Percentiles rank a stretch among this genome's conserved stretches.
These are phyloP conservation scores for Russula virescens DNA, from an alignment of 768 basidiomycete species.

Conservation along the genomic window DNA sequence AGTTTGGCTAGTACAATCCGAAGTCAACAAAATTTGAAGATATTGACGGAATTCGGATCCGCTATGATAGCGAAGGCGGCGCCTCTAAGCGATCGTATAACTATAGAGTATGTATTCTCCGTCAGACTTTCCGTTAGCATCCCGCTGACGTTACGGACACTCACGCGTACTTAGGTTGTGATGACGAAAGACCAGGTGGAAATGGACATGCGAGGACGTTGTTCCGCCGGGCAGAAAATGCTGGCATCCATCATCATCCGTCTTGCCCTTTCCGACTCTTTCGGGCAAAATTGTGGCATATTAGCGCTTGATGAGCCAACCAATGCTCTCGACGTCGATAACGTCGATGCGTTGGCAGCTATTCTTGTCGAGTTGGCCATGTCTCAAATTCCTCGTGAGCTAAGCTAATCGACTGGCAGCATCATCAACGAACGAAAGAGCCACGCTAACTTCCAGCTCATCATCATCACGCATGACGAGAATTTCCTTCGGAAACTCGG, in stretches of 20 bases:
- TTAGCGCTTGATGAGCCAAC: conserved; percentile 97
- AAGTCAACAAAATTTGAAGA: conserved; percentile 43
- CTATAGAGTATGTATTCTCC: conserved; percentile 63
- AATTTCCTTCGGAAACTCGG: conserved; percentile 89
- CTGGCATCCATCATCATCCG: conserved; percentile 97
- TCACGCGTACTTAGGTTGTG: no score
- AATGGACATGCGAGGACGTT: conserved; percentile 99
- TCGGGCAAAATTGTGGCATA: conserved; percentile 96
- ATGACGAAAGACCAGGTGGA: no score
- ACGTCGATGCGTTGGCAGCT: conserved; percentile 88
- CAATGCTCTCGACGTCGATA: conserved; percentile 93
- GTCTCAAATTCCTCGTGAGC: conserved; percentile 2
- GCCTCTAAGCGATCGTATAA: conserved; percentile 93
- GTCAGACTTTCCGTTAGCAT: no score
- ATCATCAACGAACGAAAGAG: conserved; percentile 91
- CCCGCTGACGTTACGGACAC: no score
- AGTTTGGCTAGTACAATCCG: not conserved
- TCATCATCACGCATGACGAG: conserved; percentile 97
- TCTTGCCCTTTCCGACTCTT: conserved; percentile 93
- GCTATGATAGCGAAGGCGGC: conserved; percentile 88
- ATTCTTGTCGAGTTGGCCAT: conserved; percentile 82
- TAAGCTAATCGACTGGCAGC: conserved; percentile 36
- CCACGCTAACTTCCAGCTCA: conserved; percentile 91
- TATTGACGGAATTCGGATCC: conserved; percentile 95
- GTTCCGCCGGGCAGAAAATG: conserved; percentile 98